Conservation (phyloP, 2,329 filamentous ascomycete species). For the Harringtonia aguacate region DNA sequence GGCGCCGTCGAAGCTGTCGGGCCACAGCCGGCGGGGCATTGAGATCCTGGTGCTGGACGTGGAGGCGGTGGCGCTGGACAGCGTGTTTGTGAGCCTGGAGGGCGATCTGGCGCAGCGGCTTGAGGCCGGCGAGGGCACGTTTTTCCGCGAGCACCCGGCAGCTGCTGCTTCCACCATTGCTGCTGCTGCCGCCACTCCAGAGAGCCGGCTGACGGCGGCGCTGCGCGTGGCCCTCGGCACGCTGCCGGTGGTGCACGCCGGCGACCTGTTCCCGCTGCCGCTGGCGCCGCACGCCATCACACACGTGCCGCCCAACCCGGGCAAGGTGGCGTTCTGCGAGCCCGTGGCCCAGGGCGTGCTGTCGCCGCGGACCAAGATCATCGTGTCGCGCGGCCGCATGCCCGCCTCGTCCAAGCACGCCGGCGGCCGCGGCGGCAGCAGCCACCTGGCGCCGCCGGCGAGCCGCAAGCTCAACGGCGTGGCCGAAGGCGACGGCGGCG, state of each 20-base stretch:
- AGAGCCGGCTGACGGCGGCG: slow-evolving; percentile 51
- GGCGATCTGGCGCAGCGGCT: slow-evolving; percentile 68
- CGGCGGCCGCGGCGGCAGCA: neutral
- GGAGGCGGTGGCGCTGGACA: slow-evolving; percentile 67
- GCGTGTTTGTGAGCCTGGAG: slow-evolving; percentile 78
- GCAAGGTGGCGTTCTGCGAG: slow-evolving; percentile 85
- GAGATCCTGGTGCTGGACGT: slow-evolving; percentile 80
- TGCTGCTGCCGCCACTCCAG: slow-evolving; percentile 24
- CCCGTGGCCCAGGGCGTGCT: slow-evolving; percentile 84
- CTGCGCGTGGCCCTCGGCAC: slow-evolving; percentile 65
- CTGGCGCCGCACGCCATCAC: slow-evolving; percentile 79
- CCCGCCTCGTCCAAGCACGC: slow-evolving; percentile 39
- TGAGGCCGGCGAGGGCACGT: slow-evolving; percentile 74
- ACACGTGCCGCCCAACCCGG: slow-evolving; percentile 72
- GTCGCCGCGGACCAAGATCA: slow-evolving; percentile 67
- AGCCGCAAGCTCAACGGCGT: slow-evolving; percentile 49
- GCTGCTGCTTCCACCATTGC: slow-evolving; percentile 22
- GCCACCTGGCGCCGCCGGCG: slow-evolving; percentile 53
- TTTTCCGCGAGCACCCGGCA: slow-evolving; percentile 53
- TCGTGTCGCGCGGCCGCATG: slow-evolving; percentile 57
- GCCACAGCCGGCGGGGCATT: slow-evolving; percentile 63
- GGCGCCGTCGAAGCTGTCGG: slow-evolving; percentile 63
- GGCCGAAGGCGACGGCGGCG: slow-evolving; percentile 51
- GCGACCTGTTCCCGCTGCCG: slow-evolving; percentile 68
- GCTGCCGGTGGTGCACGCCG: slow-evolving; percentile 69